phyloP scores from a whole-genome alignment of 495 filamentous ascomycete genomes.

The Hyaloscypha variabilis region DNA sequence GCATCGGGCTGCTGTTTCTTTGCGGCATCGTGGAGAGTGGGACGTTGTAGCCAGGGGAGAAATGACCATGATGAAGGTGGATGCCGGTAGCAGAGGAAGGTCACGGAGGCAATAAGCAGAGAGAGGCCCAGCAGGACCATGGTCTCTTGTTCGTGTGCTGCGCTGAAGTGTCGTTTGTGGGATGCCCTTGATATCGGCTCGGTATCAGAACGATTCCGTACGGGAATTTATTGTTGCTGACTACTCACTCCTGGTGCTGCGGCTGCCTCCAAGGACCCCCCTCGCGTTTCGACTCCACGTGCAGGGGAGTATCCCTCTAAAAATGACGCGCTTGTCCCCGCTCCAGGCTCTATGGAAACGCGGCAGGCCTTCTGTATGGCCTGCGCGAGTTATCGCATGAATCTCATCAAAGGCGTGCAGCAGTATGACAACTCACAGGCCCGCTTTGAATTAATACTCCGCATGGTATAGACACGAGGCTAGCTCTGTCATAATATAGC shows the following conservation, averaged over 20 bases:
- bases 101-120: constrained; percentile 53
- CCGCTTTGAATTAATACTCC: neutral
- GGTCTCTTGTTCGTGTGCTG: neutral
- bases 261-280: neutral
- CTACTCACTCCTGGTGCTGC: neutral
- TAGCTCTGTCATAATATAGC: neutral
- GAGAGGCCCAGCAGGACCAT: constrained; percentile 59
- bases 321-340: constrained; percentile 23
- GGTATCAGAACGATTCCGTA: neutral
- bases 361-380: neutral
- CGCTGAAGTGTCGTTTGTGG: neutral
- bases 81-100: constrained; percentile 51
- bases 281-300: constrained; percentile 7
- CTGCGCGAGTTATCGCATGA: constrained; percentile 23
- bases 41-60: constrained; percentile 30
- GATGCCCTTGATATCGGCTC: neutral
- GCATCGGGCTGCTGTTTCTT: constrained; percentile 15
- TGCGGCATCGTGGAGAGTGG: constrained; percentile 11
- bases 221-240: constrained; percentile 1
- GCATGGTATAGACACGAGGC: neutral
- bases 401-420: constrained; percentile 24
- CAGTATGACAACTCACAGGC: neutral
- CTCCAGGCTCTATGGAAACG: neutral
- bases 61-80: constrained; percentile 44
- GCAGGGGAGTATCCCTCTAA: neutral